Base-by-base conservation (phyloP, 2,329 filamentous ascomycete species). In the Onygenales sp. region DNA sequence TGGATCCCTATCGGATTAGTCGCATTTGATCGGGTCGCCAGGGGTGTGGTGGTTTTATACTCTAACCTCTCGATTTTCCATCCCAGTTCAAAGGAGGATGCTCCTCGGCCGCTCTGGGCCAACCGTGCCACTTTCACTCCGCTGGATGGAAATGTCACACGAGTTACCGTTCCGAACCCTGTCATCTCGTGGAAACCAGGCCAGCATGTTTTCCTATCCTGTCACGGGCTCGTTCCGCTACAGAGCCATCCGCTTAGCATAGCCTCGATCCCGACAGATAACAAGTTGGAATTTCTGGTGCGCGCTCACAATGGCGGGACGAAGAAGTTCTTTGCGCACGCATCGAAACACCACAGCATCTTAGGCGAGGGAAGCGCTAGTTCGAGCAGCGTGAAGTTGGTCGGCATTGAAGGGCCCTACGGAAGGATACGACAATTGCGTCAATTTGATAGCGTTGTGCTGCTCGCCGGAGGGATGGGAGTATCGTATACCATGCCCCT, bases 211-310 rank as follows among this genome's bases (percentile, higher is more conserved):
- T 83, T 84, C 58, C 67, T 86, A 2, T 78, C 78, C 4, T 83
- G 73, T 59, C 82, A 78, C 59, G 73, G 72, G 0, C 63, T 83
- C 39, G 72, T 74, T 14, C 81, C 80, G 0, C 65, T 85, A 2
- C 80, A 85, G 60, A 78, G 77, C 27, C 83, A 86, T 58, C 83
- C 83, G 0, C 85, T 85, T 61, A 85, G 81, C 1, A 81, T 85
- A 54, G 70, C 78, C 2, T 80, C 78, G 1, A 71, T 83, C 10
- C 77, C 79, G 0, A 70, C 71, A 40, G 80, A 83, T 59, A 71
- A 73, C 1, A 76, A 73, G 53, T 71, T 83, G 63, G 78, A 81
- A 50, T 81, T 84, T 56, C 62, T 80, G 3, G 70, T 83, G 8
- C 77, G 79, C 53, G 72, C 78, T 1, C 72, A 81, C 58, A 73